Percentiles rank a stretch among this genome's conserved stretches.
Evolutionary conservation across 306 rosid species (phyloP).

Genomic region (Trichosanthes cucumerina): DNA sequence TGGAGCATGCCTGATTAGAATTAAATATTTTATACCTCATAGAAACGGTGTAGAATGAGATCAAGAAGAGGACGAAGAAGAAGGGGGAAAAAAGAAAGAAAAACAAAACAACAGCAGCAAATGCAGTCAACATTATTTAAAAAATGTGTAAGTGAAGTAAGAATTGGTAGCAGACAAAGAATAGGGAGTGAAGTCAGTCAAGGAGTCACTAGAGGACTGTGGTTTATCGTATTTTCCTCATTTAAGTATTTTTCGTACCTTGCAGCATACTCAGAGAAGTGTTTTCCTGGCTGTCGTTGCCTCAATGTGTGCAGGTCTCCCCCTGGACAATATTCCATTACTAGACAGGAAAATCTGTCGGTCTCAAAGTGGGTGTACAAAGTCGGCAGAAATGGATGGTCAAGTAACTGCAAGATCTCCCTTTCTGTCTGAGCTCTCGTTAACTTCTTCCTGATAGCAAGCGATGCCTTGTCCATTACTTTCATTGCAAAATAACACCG

Average conservation of each 20-base stretch:
- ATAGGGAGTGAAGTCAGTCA: background rate
- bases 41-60: background rate
- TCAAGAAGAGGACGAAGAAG: background rate
- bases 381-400: constrained; percentile 97
- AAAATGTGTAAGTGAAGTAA: background rate
- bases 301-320: constrained; percentile 96
- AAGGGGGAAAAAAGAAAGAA: too few species aligned
- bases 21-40: background rate
- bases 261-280: constrained; percentile 98
- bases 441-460: constrained; percentile 91
- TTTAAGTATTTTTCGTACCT: constrained; percentile 42
- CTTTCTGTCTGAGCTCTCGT: constrained; percentile 94
- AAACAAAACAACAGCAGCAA: background rate
- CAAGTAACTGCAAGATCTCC: constrained; percentile 94
- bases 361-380: constrained; percentile 97
- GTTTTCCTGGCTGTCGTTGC: constrained; percentile 98
- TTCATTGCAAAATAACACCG: constrained; percentile 95
- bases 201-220: background rate
- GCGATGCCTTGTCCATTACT: constrained; percentile 98
- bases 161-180: background rate
- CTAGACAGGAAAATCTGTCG: constrained; percentile 88
- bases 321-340: constrained; percentile 98
- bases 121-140: background rate
- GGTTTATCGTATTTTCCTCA: background rate
- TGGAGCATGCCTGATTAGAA: background rate